phyloP scores from a whole-genome alignment of 2,329 filamentous ascomycete species.

The Pseudogymnoascus verrucosus region DNA sequence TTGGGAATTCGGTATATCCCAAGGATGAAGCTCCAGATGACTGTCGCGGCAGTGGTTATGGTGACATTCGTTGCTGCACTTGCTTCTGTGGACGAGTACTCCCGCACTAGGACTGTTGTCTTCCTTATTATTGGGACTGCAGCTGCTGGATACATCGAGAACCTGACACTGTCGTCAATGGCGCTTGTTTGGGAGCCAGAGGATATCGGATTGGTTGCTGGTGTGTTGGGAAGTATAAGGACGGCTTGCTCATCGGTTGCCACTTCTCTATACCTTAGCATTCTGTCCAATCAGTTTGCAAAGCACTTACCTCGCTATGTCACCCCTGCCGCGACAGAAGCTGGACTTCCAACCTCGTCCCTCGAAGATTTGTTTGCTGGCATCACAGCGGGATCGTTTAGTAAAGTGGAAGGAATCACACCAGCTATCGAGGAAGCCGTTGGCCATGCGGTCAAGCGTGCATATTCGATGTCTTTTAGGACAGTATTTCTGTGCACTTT shows the following conservation, averaged over 20 bases:
- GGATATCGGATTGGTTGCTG: constrained; percentile 38
- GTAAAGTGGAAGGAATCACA: constrained; percentile 30
- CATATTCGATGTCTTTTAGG: constrained; percentile 14
- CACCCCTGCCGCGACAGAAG: constrained; percentile 27
- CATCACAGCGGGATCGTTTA: constrained; percentile 27
- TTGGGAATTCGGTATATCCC: constrained; percentile 10
- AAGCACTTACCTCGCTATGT: constrained; percentile 30
- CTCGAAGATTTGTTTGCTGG: constrained; percentile 29
- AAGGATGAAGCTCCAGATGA: constrained; percentile 15
- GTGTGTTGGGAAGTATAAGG: constrained; percentile 39
- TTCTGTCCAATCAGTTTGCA: constrained; percentile 31
- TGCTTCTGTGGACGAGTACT: background rate
- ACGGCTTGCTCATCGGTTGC: constrained; percentile 34
- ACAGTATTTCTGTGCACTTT: constrained; percentile 24
- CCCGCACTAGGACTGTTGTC: constrained; percentile 23
- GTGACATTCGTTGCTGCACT: constrained; percentile 13
- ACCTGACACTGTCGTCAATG: constrained; percentile 35
- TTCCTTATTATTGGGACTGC: constrained; percentile 28
- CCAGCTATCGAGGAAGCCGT: constrained; percentile 29
- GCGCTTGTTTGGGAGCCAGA: constrained; percentile 38
- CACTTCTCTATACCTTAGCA: constrained; percentile 31
- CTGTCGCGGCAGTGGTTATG: constrained; percentile 13
- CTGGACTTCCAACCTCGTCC: constrained; percentile 30
- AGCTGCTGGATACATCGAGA: constrained; percentile 33
- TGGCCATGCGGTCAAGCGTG: constrained; percentile 21